Base-by-base conservation (phyloP, 768 basidiomycete genomes). In the Suillus lakei region DNA sequence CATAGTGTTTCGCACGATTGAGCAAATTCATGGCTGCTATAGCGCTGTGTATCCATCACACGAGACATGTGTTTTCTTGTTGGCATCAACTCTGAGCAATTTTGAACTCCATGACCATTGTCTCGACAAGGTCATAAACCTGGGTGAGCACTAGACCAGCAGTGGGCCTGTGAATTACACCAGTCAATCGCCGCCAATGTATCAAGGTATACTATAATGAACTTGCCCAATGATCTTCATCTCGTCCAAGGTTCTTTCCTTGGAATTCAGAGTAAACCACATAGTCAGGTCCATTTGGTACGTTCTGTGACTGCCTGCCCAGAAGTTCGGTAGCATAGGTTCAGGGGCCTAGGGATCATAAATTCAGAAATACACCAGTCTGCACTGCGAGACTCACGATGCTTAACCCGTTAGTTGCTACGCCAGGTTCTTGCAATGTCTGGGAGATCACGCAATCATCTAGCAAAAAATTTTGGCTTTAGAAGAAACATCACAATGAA, bases 241-340 rank as follows among this genome's bases (percentile, higher is more conserved):
- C 4, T 83, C 79, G 3, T 78, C 65, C 15, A 85, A 59, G 0
- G 78, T 80, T 7, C 85, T 79, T 64, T 85, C 84, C 67, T 80
- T 76, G 7, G 77, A 70, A 56, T 86, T 84, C 13, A 80, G 68
- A 15, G 76, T n/a, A 18, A 71, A 54, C 79, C 83, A 80, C 84
- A 86, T 84, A 62, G 77, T 79, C 46, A 85, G 55, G 62, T 86
- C 85, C 51, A 79, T 79, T 38, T 81, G 72, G 65, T 85, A 85
- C 38, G 73, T 73, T 7, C 79, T 71, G 39, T 80, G 71, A 48
- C 73, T 75, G 2, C 81, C 84, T 9, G 78, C 75, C 16, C 83
- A 84, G 58, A 80, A 85, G 69, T 84, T 85, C 5, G 84, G 78
- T 4, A 85, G 74, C 59, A 86, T 71, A 0, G 83, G 85, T 60